Evolutionary conservation across 352 stramenopile genomes (phyloP), one percentile per base, ranked within the genome.

Genomic region (Thraustotheca clavata): DNA sequence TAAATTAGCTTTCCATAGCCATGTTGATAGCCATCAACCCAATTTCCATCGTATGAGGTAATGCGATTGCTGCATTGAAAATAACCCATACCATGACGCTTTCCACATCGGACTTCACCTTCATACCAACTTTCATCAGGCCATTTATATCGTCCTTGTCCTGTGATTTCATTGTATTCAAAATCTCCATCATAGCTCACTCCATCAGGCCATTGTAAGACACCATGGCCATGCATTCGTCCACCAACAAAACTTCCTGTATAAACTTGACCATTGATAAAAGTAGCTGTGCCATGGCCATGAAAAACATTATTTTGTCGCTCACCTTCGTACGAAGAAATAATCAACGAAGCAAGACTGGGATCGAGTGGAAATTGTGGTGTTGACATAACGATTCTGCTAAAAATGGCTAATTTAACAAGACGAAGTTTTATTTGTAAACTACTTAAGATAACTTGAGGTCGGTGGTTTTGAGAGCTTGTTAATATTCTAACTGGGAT

Each of bases 121-220:
- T 81, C 68, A 60, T 97, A 97, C 24, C 62, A 77, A 31, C 74
- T 91, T 0, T 87, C 88, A 68, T 96, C 88, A 0, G 81, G 77
- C 88, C 88, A 96, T 39, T 34, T 71, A 59, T 90, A 93, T 39
- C 52, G 69, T 0, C 88, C 86, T 18, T 46, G 29, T 22, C 87
- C 87, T 7, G 69, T 69, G 34, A 94, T 80, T 47, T 83, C 74
- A 43, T 94, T 95, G 59, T 86, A 75, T 0, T 77, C 67, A 62
- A 92, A 81, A 9, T 79, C 74, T 12, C 84, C 86, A 59, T 89
- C 80, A 59, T 91, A 94, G 26, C 71, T 59, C 6, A 87, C 75
- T 26, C 79, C 76, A 39, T 67, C 78, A 4, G 62, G 60, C 80
- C 83, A 95, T 26, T 77, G 71, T 18, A 94, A 80, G 20, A 67